Conservation (phyloP, 73 alveolate genomes). For the Paramecium primaurelia region DNA sequence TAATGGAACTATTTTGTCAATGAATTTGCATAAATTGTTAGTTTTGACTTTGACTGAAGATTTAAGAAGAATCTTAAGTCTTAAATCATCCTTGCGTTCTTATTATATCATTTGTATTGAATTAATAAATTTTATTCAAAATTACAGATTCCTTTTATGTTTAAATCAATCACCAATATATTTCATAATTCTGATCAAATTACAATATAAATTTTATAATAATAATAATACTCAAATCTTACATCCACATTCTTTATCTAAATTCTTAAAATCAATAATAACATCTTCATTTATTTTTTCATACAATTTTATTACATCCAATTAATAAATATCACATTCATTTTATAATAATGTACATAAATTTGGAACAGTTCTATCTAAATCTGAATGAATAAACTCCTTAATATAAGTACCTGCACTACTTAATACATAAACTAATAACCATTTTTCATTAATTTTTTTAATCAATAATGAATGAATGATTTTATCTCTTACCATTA, state of each 20-base stretch:
- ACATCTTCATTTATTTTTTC: slow-evolving; percentile 63
- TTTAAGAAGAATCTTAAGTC: background rate
- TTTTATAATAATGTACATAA: slow-evolving; percentile 77
- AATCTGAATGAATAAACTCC: slow-evolving; percentile 97
- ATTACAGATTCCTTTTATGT: background rate
- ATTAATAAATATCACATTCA: slow-evolving; percentile 93
- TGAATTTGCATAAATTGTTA: background rate
- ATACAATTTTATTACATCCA: slow-evolving; percentile 90
- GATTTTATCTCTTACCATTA: slow-evolving; percentile 79
- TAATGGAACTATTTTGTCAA: background rate
- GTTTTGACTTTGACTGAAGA: background rate
- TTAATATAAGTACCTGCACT: slow-evolving; percentile 97
- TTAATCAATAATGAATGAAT: slow-evolving; percentile 48
- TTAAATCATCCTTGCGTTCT: background rate
- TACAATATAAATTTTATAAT: background rate
- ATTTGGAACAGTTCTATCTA: slow-evolving; percentile 94
- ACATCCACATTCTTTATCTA: background rate
- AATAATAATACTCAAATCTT: background rate
- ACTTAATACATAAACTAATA: slow-evolving; percentile 56
- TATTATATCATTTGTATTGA: background rate
- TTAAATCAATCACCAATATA: background rate
- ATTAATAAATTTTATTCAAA: background rate
- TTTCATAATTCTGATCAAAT: background rate
- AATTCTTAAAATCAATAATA: background rate
- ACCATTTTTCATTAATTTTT: background rate